Evolutionary conservation across 2,329 filamentous ascomycete genomes (phyloP), one percentile per base, ranked within the genome.

Genomic region (Dactylella cylindrospora): DNA sequence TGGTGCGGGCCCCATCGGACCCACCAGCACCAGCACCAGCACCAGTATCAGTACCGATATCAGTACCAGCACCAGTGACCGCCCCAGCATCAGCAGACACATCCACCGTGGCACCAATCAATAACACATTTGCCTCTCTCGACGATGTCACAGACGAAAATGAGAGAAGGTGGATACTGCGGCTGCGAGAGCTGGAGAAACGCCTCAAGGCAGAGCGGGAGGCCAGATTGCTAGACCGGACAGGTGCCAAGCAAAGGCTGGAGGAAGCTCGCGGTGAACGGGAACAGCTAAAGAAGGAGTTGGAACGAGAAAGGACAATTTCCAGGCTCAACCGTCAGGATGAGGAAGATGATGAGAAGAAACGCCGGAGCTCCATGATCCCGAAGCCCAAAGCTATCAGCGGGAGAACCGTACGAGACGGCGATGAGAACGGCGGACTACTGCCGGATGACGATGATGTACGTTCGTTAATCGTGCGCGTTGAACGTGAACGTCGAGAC

Each of bases 131-230:
- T n/a, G 35, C 39, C 31, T 55, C 65, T 25, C 69, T 67, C 5
- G 64, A 67, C 29, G 74, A 75, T 28, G 44, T 52, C 15, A 46
- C 45, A 12, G 69, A 68, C 2, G 69, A 71, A 43, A 75, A 77
- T 31, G 85, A 91, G 67, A 84, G 87, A 66, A 82, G 86, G 67
- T 95, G 89, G 88, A 83, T 94, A 66, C 81, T 95, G 65, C 78
- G 93, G 5, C 77, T 97, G 26, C 83, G 88, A 54, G 90, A 97
- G 71, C 76, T 97, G 67, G 93, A 98, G 76, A 80, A 85, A 66
- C 83, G 94, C 68, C 77, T 98, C 13, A 95, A 95, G 72, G 84
- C 87, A 38, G 93, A 98, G 75, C 78, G 93, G 10, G 93, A 97
- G 73, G 90, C 84, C 1, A 77, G 93, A 36, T 77, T 94, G 47